phyloP scores from a whole-genome alignment of 2,329 filamentous ascomycete species.

The Teratosphaeria zuluensis region DNA sequence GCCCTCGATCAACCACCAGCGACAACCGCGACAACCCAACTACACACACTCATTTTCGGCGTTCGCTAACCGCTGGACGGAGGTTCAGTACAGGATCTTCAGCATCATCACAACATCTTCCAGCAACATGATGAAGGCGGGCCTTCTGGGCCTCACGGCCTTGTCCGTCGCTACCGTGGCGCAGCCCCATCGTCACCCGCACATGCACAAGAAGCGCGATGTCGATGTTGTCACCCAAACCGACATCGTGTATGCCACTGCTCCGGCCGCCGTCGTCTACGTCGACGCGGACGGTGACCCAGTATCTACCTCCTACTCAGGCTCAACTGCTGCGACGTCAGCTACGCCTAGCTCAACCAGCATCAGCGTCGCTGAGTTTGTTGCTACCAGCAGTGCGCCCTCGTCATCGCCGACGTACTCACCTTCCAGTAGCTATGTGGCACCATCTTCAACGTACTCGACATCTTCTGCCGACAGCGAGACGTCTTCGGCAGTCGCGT shows the following conservation, averaged over 20 bases:
- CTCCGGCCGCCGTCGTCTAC: conserved; percentile 47
- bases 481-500: conserved; percentile 2
- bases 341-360: background rate
- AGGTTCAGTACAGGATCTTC: background rate
- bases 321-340: background rate
- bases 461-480: conserved; percentile 4
- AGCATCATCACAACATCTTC: background rate
- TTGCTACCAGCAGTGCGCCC: background rate
- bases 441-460: background rate
- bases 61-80: background rate
- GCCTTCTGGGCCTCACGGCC: conserved; percentile 18
- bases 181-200: conserved; percentile 17
- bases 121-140: conserved; percentile 18
- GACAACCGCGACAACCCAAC: background rate
- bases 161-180: conserved; percentile 16
- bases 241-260: conserved; percentile 32
- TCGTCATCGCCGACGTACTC: background rate
- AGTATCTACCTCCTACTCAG: conserved; percentile 25
- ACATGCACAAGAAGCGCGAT: conserved; percentile 29
- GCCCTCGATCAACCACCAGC: background rate
- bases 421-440: background rate
- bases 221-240: conserved; percentile 25
- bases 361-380: background rate
- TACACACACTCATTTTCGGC: background rate
- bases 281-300: conserved; percentile 49